Evolutionary conservation across 192 early-diverging fungal species (phyloP).

Genomic region (Haplosporangium gracile): DNA sequence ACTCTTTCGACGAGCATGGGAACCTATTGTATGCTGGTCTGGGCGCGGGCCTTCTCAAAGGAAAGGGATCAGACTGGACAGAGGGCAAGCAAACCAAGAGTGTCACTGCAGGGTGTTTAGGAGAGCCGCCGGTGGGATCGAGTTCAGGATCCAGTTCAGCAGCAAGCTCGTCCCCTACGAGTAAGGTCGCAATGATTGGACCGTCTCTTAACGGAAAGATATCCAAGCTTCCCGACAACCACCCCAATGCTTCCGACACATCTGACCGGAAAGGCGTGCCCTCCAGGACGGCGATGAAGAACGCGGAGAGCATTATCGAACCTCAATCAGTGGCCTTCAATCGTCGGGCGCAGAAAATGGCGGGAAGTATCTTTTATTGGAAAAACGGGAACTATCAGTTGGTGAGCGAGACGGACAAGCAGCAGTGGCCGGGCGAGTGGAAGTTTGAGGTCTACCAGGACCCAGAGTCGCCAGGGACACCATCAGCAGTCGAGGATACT

Average conservation of each 20-base stretch:
- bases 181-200: not conserved
- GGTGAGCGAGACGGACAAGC: conserved; percentile 38
- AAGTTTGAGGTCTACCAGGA: conserved; percentile 52
- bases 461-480: conserved; percentile 18
- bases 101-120: not conserved
- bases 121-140: not conserved
- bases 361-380: conserved; percentile 44
- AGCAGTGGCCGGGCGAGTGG: conserved; percentile 52
- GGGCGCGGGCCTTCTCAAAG: not conserved
- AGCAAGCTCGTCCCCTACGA: not conserved
- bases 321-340: conserved; percentile 36
- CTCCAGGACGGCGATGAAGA: conserved; percentile 8
- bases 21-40: not conserved
- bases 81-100: not conserved
- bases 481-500: not conserved
- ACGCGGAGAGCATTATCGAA: conserved; percentile 28
- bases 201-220: conserved; percentile 6
- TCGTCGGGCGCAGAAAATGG: conserved; percentile 40
- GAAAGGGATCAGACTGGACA: not conserved
- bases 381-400: conserved; percentile 36
- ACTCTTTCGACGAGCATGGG: conserved; percentile 16
- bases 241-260: conserved; percentile 27
- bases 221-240: conserved; percentile 23
- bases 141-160: conserved; percentile 2
- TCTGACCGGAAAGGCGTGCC: conserved; percentile 11